Conservation (phyloP, 2,329 filamentous ascomycete genomes). For the Aschersonia sp. region DNA sequence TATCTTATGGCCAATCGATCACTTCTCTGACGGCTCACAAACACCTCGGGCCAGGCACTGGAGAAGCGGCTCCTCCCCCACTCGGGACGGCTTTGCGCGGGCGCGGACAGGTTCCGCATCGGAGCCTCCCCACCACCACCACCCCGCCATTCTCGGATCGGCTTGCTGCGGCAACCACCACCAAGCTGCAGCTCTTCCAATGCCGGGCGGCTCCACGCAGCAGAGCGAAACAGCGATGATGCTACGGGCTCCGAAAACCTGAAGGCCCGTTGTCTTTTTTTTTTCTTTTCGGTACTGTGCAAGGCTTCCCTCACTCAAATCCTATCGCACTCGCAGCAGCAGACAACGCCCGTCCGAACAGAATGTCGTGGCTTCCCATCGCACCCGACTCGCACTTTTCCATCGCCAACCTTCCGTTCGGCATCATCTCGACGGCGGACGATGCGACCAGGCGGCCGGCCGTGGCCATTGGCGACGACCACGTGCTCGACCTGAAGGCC, state of each 20-base stretch:
- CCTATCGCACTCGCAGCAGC: not conserved
- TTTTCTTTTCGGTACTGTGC: too few relatives aligned
- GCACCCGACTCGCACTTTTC: constrained; percentile 37
- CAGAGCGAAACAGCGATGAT: too few relatives aligned
- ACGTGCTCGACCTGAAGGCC: constrained; percentile 53
- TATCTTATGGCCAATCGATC: too few relatives aligned
- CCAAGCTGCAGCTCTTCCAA: not conserved
- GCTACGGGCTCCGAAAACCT: too few relatives aligned
- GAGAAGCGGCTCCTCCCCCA: too few relatives aligned
- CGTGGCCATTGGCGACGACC: constrained; percentile 55
- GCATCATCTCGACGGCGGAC: constrained; percentile 54
- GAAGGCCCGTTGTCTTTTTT: too few relatives aligned
- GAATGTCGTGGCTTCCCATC: constrained; percentile 13
- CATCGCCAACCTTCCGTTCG: constrained; percentile 69
- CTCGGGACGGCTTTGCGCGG: not conserved
- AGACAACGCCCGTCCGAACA: not conserved
- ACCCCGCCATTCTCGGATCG: not conserved
- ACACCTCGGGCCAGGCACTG: too few relatives aligned
- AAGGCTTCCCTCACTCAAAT: not conserved
- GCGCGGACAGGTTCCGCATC: not conserved
- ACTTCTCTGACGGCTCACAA: too few relatives aligned
- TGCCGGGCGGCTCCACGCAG: too few relatives aligned
- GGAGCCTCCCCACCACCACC: not conserved
- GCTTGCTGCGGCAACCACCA: not conserved
- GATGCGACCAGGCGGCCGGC: constrained; percentile 46